Evolutionary conservation across 2,329 filamentous ascomycete species (phyloP).

Genomic region (Pseudohalonectria lignicola): DNA sequence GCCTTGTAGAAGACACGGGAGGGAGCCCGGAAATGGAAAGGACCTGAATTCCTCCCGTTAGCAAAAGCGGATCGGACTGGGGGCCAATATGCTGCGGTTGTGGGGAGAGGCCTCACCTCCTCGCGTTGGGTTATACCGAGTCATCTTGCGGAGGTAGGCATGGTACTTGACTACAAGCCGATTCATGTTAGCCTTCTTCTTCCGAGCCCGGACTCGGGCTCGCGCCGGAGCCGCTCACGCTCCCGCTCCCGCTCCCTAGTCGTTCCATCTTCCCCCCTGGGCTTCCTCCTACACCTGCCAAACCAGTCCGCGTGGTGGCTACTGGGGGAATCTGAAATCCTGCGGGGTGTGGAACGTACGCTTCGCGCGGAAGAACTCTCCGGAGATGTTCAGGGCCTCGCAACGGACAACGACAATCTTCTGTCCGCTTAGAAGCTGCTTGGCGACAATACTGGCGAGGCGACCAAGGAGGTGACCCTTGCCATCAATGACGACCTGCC

Average conservation of each 20-base stretch:
- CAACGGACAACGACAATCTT: slow-evolving; percentile 99
- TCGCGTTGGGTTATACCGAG: slow-evolving; percentile 97
- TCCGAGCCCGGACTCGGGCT: too few species aligned
- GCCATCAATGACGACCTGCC: slow-evolving; percentile 96
- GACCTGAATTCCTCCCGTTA: too few species aligned
- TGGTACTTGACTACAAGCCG: slow-evolving; percentile 91
- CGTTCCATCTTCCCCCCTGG: too few species aligned
- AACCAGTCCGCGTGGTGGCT: too few species aligned
- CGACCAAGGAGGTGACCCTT: slow-evolving; percentile 99
- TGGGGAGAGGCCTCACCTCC: slow-evolving; percentile 58
- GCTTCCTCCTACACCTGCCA: too few species aligned
- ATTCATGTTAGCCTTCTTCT: not conserved
- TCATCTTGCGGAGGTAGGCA: slow-evolving; percentile 99
- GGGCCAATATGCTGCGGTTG: too few species aligned
- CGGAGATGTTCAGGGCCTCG: slow-evolving; percentile 99
- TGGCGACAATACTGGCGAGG: slow-evolving; percentile 94
- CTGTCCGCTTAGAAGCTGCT: slow-evolving; percentile 97
- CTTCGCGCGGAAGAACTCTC: slow-evolving; percentile 99
- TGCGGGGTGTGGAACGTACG: slow-evolving; percentile 69
- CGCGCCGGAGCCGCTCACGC: too few species aligned
- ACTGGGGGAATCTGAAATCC: too few species aligned
- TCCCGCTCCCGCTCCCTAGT: too few species aligned
- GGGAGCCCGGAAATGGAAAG: slow-evolving; percentile 99
- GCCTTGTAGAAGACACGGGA: slow-evolving; percentile 99
- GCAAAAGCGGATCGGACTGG: too few species aligned